Evolutionary conservation across 805 yeast genomes (phyloP).

Genomic region (Kazachstania bromeliacearum): DNA sequence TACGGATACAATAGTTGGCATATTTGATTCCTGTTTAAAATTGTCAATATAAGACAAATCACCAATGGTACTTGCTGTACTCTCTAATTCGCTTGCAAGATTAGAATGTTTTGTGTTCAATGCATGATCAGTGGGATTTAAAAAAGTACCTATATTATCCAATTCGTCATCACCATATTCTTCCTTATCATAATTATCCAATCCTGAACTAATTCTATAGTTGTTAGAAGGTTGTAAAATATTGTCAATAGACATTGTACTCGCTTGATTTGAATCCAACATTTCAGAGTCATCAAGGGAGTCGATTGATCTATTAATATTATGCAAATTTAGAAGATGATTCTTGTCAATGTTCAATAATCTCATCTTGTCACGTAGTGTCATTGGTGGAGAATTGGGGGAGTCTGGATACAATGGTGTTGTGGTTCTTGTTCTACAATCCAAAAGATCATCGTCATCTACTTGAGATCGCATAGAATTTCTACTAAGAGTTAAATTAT

Average conservation of each 20-base stretch:
- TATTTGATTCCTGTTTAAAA: conserved; percentile 5
- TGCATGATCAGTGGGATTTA: background rate
- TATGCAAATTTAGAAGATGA: background rate
- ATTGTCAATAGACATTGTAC: conserved; percentile 4
- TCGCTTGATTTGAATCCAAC: conserved; percentile 5
- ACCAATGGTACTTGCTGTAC: conserved; percentile 23
- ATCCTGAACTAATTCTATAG: background rate
- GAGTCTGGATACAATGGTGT: conserved; percentile 13
- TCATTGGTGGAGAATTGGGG: conserved; percentile 33
- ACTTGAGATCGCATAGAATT: background rate
- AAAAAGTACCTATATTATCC: background rate
- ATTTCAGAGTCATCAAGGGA: conserved; percentile 2
- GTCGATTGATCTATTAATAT: background rate
- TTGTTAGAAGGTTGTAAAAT: conserved; percentile 1
- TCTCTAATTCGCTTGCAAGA: conserved; percentile 14
- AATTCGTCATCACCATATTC: background rate
- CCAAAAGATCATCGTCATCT: no score
- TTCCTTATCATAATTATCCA: background rate
- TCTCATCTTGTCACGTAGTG: conserved; percentile 37
- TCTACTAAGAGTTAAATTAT: background rate
- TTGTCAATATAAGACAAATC: conserved; percentile 17
- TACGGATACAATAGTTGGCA: no score
- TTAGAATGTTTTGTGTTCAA: conserved; percentile 4
- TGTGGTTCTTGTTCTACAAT: no score
- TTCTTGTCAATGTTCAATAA: conserved; percentile 30